Base-by-base conservation (phyloP, 164 flowering plant genomes). In the Kingdonia uniflora region DNA sequence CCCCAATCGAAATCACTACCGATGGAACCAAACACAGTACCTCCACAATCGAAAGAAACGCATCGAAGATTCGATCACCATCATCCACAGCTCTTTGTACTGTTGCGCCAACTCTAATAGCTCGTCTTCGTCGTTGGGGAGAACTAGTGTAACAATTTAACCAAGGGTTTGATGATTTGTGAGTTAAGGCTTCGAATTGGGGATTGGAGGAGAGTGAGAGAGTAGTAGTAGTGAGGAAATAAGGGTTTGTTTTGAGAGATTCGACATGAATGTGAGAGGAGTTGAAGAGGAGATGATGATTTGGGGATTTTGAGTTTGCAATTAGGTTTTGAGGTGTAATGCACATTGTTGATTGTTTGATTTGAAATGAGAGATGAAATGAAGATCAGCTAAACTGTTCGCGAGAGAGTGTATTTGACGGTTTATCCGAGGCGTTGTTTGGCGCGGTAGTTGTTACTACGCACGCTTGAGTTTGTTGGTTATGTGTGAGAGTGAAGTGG, bases 11-110 rank as follows among this genome's bases (percentile, higher is more conserved):
- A 43, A 80, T 45, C 41, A 69, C 58, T 0, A 71, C 78, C 26
- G 95, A 79, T 0, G 85, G 76, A 19, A 63, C 56, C 13, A 85
- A 57, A 55, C 82, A 79, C 8, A 82, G 0, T 2, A 71, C 50
- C 39, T 90, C 97, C 15, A 68, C 55, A 38, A 74, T 12, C 10
- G 81, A 76, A 25, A 89, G 80, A 43, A 85, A 60, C 17, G 64
- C 50, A 44, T 85, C 95, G 8, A 81, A 58, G 57, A 63, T 53
- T 55, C 66, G 60, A 37, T 40, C 38, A 23, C 54, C 47, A 42
- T 22, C 6, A 42, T 35, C 58, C 37, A 55, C 66, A 19, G 49
- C 22, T 16, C 21, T 19, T 20, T 16, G 61, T 0, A 60, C 17
- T 0, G 52, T 0, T 6, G 42, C 65, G 4, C 55, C 76, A 35